Evolutionary conservation across 2,329 filamentous ascomycete species (phyloP).

Genomic region (Tolypocladium ovalisporum): DNA sequence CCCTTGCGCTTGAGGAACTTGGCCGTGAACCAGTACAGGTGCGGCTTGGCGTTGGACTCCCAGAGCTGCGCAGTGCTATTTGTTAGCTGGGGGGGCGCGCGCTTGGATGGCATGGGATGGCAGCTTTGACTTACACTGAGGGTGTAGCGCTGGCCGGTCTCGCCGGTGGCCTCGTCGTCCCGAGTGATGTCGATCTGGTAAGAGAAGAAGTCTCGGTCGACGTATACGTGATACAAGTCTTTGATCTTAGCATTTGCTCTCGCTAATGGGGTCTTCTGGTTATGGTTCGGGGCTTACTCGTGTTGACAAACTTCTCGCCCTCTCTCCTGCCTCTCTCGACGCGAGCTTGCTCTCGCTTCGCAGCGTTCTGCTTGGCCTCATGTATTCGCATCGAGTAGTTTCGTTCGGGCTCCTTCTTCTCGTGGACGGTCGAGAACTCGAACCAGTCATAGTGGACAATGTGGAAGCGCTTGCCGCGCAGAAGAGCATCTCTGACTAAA

Average conservation of each 20-base stretch:
- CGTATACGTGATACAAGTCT: constrained; percentile 56
- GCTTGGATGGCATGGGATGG: not conserved
- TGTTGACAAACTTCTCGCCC: constrained; percentile 34
- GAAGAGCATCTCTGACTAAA: constrained; percentile 27
- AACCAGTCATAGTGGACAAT: constrained; percentile 44
- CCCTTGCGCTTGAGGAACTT: constrained; percentile 34
- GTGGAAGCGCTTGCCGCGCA: constrained; percentile 20
- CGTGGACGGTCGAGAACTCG: constrained; percentile 28
- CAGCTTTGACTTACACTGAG: constrained; percentile 41
- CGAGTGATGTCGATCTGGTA: constrained; percentile 55
- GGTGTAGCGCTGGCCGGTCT: constrained; percentile 45
- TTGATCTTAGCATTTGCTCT: not conserved
- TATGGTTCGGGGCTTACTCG: constrained; percentile 28
- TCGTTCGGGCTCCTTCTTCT: constrained; percentile 18
- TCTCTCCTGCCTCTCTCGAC: constrained; percentile 26
- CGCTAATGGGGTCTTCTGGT: not conserved
- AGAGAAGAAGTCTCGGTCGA: constrained; percentile 48
- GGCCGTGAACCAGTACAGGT: constrained; percentile 49
- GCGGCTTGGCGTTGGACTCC: constrained; percentile 49
- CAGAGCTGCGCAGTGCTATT: constrained; percentile 42
- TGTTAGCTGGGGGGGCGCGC: not conserved
- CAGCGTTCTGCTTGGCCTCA: constrained; percentile 17
- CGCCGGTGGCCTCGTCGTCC: constrained; percentile 28
- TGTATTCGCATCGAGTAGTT: constrained; percentile 31
- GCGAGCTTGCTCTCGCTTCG: constrained; percentile 19